phyloP scores from a whole-genome alignment of 1,139 yeast genomes.

The Candida glucosophila region DNA sequence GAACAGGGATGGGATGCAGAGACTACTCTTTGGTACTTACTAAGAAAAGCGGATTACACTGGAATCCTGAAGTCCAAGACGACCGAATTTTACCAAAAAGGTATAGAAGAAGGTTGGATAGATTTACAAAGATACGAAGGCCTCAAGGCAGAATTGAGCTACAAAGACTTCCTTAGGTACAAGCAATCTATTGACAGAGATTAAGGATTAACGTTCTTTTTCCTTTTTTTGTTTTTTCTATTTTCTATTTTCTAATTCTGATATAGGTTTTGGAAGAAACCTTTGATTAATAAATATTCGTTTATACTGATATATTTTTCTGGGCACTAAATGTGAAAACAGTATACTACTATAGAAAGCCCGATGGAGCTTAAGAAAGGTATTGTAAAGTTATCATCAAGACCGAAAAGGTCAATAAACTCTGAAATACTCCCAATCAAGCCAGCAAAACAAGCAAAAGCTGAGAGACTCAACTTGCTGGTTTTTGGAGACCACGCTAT shows the following conservation, averaged over 20 bases:
- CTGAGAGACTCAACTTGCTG: slow-evolving; percentile 44
- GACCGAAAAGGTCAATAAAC: slow-evolving; percentile 59
- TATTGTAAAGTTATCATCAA: slow-evolving; percentile 91
- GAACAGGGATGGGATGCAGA: slow-evolving; percentile 80
- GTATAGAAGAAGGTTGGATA: slow-evolving; percentile 28
- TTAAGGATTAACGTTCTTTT: too few relatives aligned
- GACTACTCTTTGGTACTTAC: slow-evolving; percentile 62
- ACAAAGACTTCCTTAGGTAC: slow-evolving; percentile 17
- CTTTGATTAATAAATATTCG: too few relatives aligned
- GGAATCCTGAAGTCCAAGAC: slow-evolving; percentile 10
- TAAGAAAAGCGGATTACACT: slow-evolving; percentile 55
- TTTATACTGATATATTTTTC: too few relatives aligned
- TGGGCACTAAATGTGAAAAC: too few relatives aligned
- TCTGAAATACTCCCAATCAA: slow-evolving; percentile 80
- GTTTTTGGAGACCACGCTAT: slow-evolving; percentile 57
- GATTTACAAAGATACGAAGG: slow-evolving; percentile 32
- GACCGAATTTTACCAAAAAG: slow-evolving; percentile 19
- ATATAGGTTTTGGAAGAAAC: too few relatives aligned
- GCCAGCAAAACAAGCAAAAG: slow-evolving; percentile 60
- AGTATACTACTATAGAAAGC: slow-evolving; percentile 37
- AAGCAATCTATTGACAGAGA: too few relatives aligned
- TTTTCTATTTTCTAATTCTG: too few relatives aligned
- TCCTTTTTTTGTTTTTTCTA: too few relatives aligned
- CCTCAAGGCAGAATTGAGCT: slow-evolving; percentile 19
- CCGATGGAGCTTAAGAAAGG: slow-evolving; percentile 75